Conservation (phyloP, 176 grass and related monocot genomes). For the Oryza nivara region DNA sequence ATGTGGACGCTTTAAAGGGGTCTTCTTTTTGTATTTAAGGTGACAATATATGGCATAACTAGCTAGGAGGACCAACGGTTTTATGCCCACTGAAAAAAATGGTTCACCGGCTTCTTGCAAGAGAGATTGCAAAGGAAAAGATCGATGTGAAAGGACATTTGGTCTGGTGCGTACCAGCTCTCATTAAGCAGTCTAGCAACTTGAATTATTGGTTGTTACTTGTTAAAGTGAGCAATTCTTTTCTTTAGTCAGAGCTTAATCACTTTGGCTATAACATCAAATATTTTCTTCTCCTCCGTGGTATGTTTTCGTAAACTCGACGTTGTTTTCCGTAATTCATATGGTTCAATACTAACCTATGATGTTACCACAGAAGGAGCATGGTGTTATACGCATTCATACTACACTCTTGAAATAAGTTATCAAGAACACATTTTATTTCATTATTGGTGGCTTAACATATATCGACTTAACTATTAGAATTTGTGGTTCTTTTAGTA, state of each 20-base stretch:
- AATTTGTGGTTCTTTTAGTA: no score
- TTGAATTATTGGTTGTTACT: conserved; percentile 8
- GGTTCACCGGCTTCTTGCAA: neutral
- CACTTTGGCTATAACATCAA: neutral
- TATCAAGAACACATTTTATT: no score
- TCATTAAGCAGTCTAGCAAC: neutral
- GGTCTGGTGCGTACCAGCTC: neutral
- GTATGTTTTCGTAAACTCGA: conserved; percentile 19
- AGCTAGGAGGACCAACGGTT: no score
- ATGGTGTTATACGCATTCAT: no score
- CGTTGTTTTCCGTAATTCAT: neutral
- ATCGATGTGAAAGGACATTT: neutral
- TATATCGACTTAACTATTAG: no score
- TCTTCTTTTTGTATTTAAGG: neutral
- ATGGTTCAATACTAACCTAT: no score
- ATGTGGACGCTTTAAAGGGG: neutral
- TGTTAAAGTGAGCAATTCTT: neutral
- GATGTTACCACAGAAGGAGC: no score
- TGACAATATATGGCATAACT: neutral
- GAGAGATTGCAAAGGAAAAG: neutral
- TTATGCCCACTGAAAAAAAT: neutral
- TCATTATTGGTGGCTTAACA: no score
- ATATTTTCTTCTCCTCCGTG: neutral
- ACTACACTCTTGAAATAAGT: no score
- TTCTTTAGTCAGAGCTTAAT: neutral